phyloP scores from a whole-genome alignment of 352 stramenopile genomes.

The Phytopythium chamaehyphon region DNA sequence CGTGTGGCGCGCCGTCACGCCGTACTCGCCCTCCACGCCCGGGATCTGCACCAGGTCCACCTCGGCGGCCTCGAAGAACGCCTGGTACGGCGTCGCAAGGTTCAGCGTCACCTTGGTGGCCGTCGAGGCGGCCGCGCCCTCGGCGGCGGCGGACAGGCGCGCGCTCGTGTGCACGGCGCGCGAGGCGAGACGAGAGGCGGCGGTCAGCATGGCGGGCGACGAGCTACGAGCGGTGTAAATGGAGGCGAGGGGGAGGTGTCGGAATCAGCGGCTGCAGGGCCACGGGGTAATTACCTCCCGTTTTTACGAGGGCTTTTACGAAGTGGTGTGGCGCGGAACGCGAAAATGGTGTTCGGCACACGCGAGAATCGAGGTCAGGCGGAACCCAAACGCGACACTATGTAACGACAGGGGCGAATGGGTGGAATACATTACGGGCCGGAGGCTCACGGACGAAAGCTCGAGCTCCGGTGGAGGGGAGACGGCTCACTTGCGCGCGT shows the following conservation, averaged over 20 bases:
- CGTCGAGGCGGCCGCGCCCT: constrained; percentile 35
- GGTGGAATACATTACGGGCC: too few relatives aligned
- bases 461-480: too few relatives aligned
- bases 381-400: too few relatives aligned
- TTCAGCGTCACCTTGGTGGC: constrained; percentile 85
- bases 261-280: neutral
- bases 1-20: constrained; percentile 95
- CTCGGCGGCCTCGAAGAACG: constrained; percentile 74
- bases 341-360: too few relatives aligned
- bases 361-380: too few relatives aligned
- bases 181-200: constrained; percentile 40
- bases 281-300: too few relatives aligned
- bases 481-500: constrained; percentile 16
- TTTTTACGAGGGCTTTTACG: too few relatives aligned
- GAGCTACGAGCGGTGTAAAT: neutral
- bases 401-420: too few relatives aligned
- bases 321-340: too few relatives aligned
- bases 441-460: too few relatives aligned
- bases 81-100: constrained; percentile 77
- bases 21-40: constrained; percentile 95
- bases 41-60: constrained; percentile 94
- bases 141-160: constrained; percentile 44
- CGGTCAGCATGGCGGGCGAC: constrained; percentile 39
- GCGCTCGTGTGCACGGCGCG: constrained; percentile 64
- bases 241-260: neutral